Evolutionary conservation across 441 rosid genomes (phyloP), one percentile per base, ranked within the genome.

Genomic region (Manihot esculenta): DNA sequence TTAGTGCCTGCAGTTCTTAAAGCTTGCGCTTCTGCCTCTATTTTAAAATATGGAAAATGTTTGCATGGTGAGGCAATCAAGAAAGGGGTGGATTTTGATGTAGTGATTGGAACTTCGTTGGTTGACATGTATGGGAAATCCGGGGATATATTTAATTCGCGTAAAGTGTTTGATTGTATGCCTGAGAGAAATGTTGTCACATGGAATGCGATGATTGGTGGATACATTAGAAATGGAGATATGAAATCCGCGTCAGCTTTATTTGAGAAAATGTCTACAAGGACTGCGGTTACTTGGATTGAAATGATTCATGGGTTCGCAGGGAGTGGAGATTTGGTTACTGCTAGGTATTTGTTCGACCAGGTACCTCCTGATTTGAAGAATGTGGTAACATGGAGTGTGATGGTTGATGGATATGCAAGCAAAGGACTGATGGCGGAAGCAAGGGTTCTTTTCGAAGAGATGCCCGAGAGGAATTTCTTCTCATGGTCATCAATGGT

Each of bases 171-270:
- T 66, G 89, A 87, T 35, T 71, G 49, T 75, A 86, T 87, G 86
- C 83, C 86, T 42, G 78, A 78, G 7, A 84, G 82, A 83, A 89
- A 84, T 69, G 81, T 81, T 0, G 86, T 84, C 33, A 79, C 88
- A n/a, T 86, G 86, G 92, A 89, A 89, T 71, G 86, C 89, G 1
- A 82, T 88, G 89, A 78, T 89, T 17, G 85, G 85, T 69, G 91
- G 89, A 71, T 83, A 76, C 64, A 70, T 84, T 74, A 48, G 78
- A n/a, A 76, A 72, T 70, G 85, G 81, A 21, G 79, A 84, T 68
- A 57, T 33, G 72, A 49, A 68, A 3, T 79, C 81, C 54, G 91
- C 92, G 3, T 77, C 54, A 30, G 4, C 61, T 26, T 70, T 89
- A 72, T 89, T 88, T 56, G 78, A 77, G 13, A 62, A 77, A 76